Evolutionary conservation across 1,284 basidiomycete genomes (phyloP), one percentile per base, ranked within the genome.

Genomic region (Peniophora sp.): DNA sequence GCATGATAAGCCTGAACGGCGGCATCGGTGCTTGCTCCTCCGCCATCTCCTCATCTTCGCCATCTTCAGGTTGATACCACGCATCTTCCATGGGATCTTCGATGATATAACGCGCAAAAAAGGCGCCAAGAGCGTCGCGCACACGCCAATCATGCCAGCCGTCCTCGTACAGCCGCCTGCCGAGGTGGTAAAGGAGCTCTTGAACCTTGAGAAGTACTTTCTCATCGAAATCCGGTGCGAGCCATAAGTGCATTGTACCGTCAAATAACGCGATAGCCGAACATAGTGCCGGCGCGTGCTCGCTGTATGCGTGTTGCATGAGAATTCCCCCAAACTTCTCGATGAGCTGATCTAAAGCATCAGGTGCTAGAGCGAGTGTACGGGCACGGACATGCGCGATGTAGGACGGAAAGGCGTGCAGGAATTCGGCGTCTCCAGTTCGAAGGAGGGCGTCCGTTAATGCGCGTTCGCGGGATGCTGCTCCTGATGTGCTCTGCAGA

Each of bases 181-280:
- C 69, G 49, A 92, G 64, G 75, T 75, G 85, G 54, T 76, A 76
- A 24, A 93, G 62, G 8, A 62, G 48, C 39, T 73, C 68, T 17
- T 81, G 74, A 17, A 74, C 67, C 22, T 67, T 67, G 9, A 73
- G 68, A 14, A 80, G 63, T 5, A 75, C 71, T 22, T 63, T 61
- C 15, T 68, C 60, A 14, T 62, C 59, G 14, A 64, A 61, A 46
- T 69, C 57, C 8, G 62, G 60, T 18, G 67, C 57, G n/a, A 78
- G 61, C 92, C 92, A 97, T 0, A 82, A 57, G 37, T 75, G 65
- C 47, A 81, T 63, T 0, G 89, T 88, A 3, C 81, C 77, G 34
- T 81, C 73, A 22, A 96, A 66, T 50, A 92, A 74, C n/a, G 76
- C 69, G 15, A 88, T 66, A 3, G 75, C 69, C 24, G 88, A 61